Conservation (phyloP, 495 filamentous ascomycete species). For the Neurospora sp. region DNA sequence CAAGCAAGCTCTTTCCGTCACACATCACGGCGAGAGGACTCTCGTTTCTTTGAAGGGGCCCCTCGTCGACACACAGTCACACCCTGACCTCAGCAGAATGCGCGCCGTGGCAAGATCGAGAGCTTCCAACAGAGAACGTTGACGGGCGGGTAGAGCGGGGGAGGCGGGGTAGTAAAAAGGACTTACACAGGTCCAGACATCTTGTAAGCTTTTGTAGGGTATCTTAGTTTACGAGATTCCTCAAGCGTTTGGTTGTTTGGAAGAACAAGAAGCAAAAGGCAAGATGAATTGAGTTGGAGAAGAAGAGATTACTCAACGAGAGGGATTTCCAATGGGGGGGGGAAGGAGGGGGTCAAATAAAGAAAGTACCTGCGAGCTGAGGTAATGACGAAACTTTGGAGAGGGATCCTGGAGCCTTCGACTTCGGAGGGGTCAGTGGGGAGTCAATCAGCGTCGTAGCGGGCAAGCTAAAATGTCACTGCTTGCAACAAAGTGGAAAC, state of each 20-base stretch:
- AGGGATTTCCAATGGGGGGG: conserved; percentile 14
- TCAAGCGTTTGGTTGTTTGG: conserved; percentile 2
- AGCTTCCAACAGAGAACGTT: conserved; percentile 1
- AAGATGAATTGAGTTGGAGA: conserved; percentile 4
- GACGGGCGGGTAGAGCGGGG: conserved; percentile 13
- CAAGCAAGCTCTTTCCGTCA: conserved; percentile 5
- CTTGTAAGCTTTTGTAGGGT: conserved; percentile 9
- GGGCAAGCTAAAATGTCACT: conserved; percentile 5
- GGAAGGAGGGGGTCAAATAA: conserved; percentile 8
- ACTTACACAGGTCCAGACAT: conserved; percentile 50
- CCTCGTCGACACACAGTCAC: neutral
- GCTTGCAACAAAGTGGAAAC: conserved; percentile 7
- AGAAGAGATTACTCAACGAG: conserved; percentile 13
- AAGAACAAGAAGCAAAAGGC: neutral
- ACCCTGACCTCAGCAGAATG: neutral
- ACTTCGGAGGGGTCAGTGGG: conserved; percentile 19
- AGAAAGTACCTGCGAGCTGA: conserved; percentile 7
- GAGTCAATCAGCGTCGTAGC: neutral
- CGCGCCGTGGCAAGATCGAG: neutral
- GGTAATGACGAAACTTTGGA: conserved; percentile 26
- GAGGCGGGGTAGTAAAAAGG: conserved; percentile 17
- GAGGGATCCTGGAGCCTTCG: conserved; percentile 10
- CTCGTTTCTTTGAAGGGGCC: neutral
- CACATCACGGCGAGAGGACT: neutral
- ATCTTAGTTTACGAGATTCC: conserved; percentile 6